Conservation (phyloP, 495 filamentous ascomycete species). For the Aspergillus heteromorphus region DNA sequence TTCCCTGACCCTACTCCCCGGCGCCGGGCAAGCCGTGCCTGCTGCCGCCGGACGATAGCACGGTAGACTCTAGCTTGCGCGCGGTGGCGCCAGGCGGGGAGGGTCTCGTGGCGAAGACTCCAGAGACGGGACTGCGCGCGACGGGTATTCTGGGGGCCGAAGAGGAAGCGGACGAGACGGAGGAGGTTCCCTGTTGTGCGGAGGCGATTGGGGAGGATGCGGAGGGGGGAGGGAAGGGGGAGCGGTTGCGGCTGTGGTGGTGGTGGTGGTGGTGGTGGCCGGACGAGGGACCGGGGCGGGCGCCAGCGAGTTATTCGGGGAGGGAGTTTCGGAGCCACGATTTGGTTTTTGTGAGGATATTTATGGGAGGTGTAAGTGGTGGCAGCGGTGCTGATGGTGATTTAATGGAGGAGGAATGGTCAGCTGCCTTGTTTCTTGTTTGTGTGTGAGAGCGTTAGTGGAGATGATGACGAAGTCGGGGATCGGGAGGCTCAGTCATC, state of each 20-base stretch:
- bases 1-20: conserved; percentile 20
- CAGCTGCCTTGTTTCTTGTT: neutral
- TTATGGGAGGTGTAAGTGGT: neutral
- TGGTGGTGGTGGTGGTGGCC: too few relatives aligned
- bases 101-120: conserved; percentile 64
- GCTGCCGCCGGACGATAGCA: conserved; percentile 63
- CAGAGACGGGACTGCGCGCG: conserved; percentile 58
- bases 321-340: conserved; percentile 38
- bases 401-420: neutral
- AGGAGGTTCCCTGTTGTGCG: conserved; percentile 19
- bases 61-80: conserved; percentile 71
- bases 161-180: conserved; percentile 35
- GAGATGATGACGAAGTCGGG: conserved; percentile 2
- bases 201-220: conserved; percentile 12
- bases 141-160: conserved; percentile 54
- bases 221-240: conserved; percentile 17
- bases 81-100: conserved; percentile 62
- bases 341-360: conserved; percentile 6
- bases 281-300: conserved; percentile 18
- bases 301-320: conserved; percentile 29
- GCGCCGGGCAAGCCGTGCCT: conserved; percentile 45
- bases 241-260: too few relatives aligned
- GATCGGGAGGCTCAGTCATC: neutral
- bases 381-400: too few relatives aligned
- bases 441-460: neutral